A percentile compares a stretch with the other conserved stretches of the same genome.
Conservation (phyloP, 2,329 filamentous ascomycete genomes). For the Hymenoscyphus scutula region DNA sequence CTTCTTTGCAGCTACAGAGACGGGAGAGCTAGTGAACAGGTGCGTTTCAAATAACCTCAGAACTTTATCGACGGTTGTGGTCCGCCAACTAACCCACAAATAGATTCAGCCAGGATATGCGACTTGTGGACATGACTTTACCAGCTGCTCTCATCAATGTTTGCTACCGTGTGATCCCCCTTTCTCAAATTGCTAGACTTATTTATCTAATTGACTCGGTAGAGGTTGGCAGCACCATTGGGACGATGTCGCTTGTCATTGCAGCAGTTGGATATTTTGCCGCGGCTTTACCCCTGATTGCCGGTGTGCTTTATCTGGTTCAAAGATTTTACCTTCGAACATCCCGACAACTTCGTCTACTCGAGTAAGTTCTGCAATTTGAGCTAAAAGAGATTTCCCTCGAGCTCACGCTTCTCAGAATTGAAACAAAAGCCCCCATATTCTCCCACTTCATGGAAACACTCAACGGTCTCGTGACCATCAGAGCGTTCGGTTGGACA, state of each 20-base stretch:
- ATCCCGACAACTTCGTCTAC: constrained; percentile 1
- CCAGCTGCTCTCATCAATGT: neutral
- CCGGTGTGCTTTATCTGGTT: neutral
- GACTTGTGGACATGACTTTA: neutral
- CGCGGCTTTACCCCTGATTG: too few relatives aligned
- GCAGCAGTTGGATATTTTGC: neutral
- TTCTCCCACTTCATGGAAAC: constrained; percentile 47
- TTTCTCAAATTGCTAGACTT: too few relatives aligned
- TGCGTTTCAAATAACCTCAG: too few relatives aligned
- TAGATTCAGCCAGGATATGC: constrained; percentile 7
- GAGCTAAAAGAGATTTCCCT: too few relatives aligned
- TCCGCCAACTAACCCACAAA: neutral
- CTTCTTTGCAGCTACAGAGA: too few relatives aligned
- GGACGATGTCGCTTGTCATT: too few relatives aligned
- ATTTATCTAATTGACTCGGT: too few relatives aligned
- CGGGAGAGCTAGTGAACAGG: too few relatives aligned
- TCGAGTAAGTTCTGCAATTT: neutral
- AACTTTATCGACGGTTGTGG: too few relatives aligned
- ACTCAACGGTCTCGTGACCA: constrained; percentile 46
- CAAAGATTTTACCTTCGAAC: constrained; percentile 9
- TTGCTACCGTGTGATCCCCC: too few relatives aligned
- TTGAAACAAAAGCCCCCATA: constrained; percentile 43
- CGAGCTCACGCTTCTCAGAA: constrained; percentile 1
- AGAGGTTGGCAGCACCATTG: too few relatives aligned
- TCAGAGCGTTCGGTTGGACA: constrained; percentile 6